phyloP scores from a whole-genome alignment of 768 basidiomycete genomes.

The Hemileccinum rubropunctum region DNA sequence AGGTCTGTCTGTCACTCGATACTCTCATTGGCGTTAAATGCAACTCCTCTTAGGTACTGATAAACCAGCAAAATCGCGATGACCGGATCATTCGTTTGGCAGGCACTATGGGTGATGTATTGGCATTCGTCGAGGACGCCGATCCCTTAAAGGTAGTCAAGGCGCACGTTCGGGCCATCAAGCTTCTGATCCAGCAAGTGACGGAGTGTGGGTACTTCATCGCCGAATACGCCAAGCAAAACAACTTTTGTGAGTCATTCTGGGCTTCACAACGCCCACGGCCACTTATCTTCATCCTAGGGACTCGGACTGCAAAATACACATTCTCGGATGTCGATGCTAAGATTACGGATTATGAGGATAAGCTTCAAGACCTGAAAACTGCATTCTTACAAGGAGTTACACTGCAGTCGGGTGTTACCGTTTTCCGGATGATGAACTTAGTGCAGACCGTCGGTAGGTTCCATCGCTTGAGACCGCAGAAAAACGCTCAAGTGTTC shows the following conservation, averaged over 20 bases:
- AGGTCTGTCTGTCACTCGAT: background rate
- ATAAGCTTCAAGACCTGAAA: background rate
- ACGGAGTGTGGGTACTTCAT: background rate
- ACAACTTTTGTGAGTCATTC: slow-evolving; percentile 13
- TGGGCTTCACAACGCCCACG: background rate
- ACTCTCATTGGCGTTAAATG: background rate
- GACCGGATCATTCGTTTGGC: background rate
- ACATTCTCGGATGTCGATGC: background rate
- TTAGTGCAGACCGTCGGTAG: slow-evolving; percentile 1
- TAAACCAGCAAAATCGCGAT: background rate
- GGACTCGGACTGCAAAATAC: background rate
- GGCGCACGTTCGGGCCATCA: background rate
- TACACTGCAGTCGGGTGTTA: background rate
- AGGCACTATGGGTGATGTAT: background rate
- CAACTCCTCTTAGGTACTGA: background rate
- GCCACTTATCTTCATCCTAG: slow-evolving; percentile 3
- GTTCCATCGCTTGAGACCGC: background rate
- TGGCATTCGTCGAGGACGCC: background rate
- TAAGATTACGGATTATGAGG: background rate
- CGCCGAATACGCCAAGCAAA: slow-evolving; percentile 6
- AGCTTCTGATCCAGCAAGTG: background rate
- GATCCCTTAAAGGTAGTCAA: background rate
- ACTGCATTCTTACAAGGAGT: background rate
- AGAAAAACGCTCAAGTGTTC: background rate
- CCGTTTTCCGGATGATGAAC: background rate